Conservation (phyloP, 2,329 filamentous ascomycete species). For the Uncinocarpus reesii region DNA sequence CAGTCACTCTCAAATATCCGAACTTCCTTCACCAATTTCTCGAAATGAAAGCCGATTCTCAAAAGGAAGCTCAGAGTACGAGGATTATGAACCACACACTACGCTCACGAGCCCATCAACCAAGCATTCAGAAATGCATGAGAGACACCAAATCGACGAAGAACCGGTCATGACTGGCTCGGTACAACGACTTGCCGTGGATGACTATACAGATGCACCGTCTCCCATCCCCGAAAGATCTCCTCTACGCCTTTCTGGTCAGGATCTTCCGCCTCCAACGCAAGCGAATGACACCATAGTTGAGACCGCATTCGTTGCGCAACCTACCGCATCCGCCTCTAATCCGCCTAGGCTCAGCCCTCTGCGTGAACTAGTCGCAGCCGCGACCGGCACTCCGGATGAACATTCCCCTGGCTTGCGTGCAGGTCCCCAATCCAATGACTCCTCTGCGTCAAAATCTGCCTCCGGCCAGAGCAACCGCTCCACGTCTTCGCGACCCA, state of each 20-base stretch:
- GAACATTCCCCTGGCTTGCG: background rate
- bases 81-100: slow-evolving; percentile 2
- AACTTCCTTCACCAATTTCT: slow-evolving; percentile 7
- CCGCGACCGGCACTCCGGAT: slow-evolving; percentile 8
- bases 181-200: background rate
- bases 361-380: slow-evolving; percentile 13
- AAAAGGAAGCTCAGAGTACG: background rate
- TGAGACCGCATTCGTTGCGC: slow-evolving; percentile 17
- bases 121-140: background rate
- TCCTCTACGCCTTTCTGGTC: background rate
- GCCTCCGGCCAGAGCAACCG: slow-evolving; percentile 7
- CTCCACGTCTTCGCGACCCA: slow-evolving; percentile 2
- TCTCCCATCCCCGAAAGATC: slow-evolving; percentile 2
- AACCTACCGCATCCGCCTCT: slow-evolving; percentile 10
- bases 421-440: background rate
- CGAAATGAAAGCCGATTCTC: background rate
- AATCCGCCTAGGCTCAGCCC: slow-evolving; percentile 13
- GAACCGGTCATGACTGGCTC: background rate
- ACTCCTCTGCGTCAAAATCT: slow-evolving; percentile 3
- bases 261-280: background rate
- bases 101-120: background rate
- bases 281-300: slow-evolving; percentile 14
- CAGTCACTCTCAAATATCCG: background rate
- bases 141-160: background rate
- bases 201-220: background rate